Base-by-base conservation (phyloP, 2,329 filamentous ascomycete species). In the Colletotrichum musicola region DNA sequence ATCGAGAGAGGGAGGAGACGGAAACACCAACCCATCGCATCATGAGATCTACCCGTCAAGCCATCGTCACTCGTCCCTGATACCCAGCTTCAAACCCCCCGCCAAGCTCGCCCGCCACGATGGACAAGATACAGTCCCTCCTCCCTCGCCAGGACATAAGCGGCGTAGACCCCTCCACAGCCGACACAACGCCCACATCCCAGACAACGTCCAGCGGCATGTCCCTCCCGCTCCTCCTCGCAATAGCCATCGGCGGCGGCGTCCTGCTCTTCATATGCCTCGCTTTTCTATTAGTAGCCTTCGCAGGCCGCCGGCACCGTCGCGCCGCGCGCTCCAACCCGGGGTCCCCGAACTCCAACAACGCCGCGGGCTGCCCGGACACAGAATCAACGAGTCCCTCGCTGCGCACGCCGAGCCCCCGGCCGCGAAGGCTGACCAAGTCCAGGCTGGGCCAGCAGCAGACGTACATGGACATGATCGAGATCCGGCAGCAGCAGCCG, bases 191-290 rank as follows among this genome's bases (percentile, higher is more conserved):
- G 9, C 44, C 44, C 13, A 50, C 3, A 5, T 10, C 44, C 46
- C 57, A 27, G 57, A n/a, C 46, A 13, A n/a, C 14, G 1, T 20
- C 47, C 25, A 51, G 68, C 54, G 64, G 56, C 10, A 69, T 72
- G 51, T 63, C 77, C 9, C 64, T 82, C 13, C 78, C 78, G n/a
- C 79, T 78, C 75, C 70, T 84, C 16, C 76, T 87, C 40, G 80
- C 80, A 62, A 83, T 88, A 62, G 81, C 82, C 13, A 71, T 89
- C 27, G 81, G 81, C 38, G 84, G 84, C n/a, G 82, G 83, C 16
- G 72, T 84, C 2, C 61, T 86, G 6, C 67, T 87, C 14, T 84
- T 85, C 73, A 75, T 80, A 2, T 75, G 72, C 7, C 65, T 86
- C 6, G 83, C 82, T 0, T 75, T 84, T 27, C 65, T 86, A 25